Evolutionary conservation across 345 rosid species (phyloP).

Genomic region (Citrus sinensis): DNA sequence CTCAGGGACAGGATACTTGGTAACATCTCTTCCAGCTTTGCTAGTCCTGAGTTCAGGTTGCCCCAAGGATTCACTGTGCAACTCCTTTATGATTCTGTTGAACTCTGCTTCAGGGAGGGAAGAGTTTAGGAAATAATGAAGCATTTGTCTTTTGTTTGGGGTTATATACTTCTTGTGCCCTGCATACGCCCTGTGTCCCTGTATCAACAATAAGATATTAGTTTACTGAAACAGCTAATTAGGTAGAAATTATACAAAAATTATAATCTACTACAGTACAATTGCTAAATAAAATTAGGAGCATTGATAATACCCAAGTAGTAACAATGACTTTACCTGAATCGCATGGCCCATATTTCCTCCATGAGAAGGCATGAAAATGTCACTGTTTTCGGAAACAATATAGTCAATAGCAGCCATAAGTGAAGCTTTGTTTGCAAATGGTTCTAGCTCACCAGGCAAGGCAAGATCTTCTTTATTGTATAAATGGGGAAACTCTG

Average conservation of each 20-base stretch:
- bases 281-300: background rate
- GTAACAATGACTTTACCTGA: slow-evolving; percentile 47
- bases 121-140: slow-evolving; percentile 66
- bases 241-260: background rate
- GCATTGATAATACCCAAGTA: background rate
- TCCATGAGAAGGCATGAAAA: slow-evolving; percentile 98
- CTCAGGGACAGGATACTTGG: slow-evolving; percentile 84
- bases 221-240: background rate
- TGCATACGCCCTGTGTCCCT: slow-evolving; percentile 83
- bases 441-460: slow-evolving; percentile 83
- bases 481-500: slow-evolving; percentile 69
- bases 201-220: slow-evolving; percentile 22
- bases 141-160: slow-evolving; percentile 94
- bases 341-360: slow-evolving; percentile 97
- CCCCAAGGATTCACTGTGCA: slow-evolving; percentile 79
- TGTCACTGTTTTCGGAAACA: slow-evolving; percentile 79
- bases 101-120: slow-evolving; percentile 72
- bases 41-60: slow-evolving; percentile 75
- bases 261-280: background rate
- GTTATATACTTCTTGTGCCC: slow-evolving; percentile 90
- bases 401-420: slow-evolving; percentile 91
- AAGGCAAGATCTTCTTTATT: slow-evolving; percentile 78
- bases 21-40: slow-evolving; percentile 78
- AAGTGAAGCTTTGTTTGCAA: slow-evolving; percentile 64
- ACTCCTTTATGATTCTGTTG: slow-evolving; percentile 53